These are phyloP conservation scores for Clausena lansium DNA, from an alignment of 345 rosid genomes.

Conservation along the genomic window DNA sequence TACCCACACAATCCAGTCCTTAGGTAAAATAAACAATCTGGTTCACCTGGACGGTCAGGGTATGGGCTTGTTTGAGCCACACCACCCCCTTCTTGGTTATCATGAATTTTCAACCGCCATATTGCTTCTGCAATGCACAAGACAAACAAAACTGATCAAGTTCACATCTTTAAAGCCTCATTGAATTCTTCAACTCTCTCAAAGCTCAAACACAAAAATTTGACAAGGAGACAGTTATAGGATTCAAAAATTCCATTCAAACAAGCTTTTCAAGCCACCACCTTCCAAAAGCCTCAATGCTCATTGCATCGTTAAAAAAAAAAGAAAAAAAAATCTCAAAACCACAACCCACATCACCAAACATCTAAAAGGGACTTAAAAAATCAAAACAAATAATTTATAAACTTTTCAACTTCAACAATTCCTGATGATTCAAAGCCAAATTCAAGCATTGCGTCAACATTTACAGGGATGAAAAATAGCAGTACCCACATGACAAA, in stretches of 20 bases:
- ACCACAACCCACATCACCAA: constrained; percentile 11
- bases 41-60: constrained; percentile 80
- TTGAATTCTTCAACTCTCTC: neutral
- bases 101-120: constrained; percentile 54
- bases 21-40: constrained; percentile 58
- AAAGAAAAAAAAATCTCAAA: neutral
- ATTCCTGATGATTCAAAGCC: neutral
- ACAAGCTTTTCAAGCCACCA: neutral
- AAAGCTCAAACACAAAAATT: constrained; percentile 4
- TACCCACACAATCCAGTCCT: constrained; percentile 74
- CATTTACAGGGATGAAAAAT: neutral
- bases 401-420: neutral
- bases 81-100: constrained; percentile 38
- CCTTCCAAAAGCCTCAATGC: neutral
- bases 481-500: neutral
- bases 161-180: neutral
- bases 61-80: constrained; percentile 43
- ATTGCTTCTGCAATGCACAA: constrained; percentile 41
- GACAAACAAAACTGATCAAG: neutral
- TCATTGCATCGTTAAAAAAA: neutral
- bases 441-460: neutral
- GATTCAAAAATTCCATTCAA: neutral
- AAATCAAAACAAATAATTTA: too few species aligned
- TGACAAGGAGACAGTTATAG: neutral
- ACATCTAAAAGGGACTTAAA: neutral